Base-by-base conservation (phyloP, 2,329 filamentous ascomycete genomes). In the Nemania sp. region DNA sequence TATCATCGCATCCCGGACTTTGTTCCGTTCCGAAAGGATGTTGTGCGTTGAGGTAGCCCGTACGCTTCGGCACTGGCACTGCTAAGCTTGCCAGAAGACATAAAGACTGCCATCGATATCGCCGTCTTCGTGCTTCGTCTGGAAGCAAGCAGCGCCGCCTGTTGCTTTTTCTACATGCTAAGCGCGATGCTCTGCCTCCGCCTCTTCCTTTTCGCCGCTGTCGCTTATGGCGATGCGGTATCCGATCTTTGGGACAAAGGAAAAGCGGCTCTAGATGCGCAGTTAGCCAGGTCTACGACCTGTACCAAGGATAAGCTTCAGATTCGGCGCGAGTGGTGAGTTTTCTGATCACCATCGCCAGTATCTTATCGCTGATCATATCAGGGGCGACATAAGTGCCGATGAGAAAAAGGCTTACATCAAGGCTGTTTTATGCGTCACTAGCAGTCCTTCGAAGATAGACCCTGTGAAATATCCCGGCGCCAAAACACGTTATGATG, bases 401-500 rank as follows among this genome's bases (percentile, higher is more conserved):
- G 48, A 22, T 4, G 51, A 52, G 47, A 60, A 31, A 50, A 61
- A 61, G 30, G 61, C 55, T 14, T 68, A 66, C 44, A 65, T 66
- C 48, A 55, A 61, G 39, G 64, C 62, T 12, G 65, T 67, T 15
- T 49, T 62, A 34, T 68, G 66, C 26, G 49, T 68, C 22, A 52
- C 57, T 14, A 45, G 48, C 5, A 56, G 57, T 42, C 63, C 64
- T 9, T 64, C 65, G 17, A 64, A 63, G 49, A 50, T 62, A 9
- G 61, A 62, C 46, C 52, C 44, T 14, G 50, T 47, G 8, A 45
- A 49, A n/a, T 59, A 55, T 17, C 63, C 66, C 5, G 68, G 65
- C n/a, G 66, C 66, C 1, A 60, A 61, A 30, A 64, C 57, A 15
- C 59, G 65, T 11, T 70, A 66, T 41, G 69, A 71, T 51, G 69